Evolutionary conservation across 2,329 filamentous ascomycete genomes (phyloP).

Genomic region (Canariomyces notabilis): DNA sequence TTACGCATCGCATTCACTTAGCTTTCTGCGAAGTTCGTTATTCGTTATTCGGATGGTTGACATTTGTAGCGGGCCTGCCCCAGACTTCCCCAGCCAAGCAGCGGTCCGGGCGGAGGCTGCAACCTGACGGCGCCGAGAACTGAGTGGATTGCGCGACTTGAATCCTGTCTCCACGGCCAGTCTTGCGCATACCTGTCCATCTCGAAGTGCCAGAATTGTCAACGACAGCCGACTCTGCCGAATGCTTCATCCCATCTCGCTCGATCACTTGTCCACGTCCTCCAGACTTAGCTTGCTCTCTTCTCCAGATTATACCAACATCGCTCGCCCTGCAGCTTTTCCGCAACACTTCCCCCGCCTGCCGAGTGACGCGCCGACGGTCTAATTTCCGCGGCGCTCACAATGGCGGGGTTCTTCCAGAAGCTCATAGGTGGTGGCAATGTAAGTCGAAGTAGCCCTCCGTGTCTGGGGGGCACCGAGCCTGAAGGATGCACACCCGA

Average conservation of each 20-base stretch:
- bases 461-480: neutral
- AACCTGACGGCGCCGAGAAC: conserved; percentile 7
- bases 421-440: conserved; percentile 53
- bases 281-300: neutral
- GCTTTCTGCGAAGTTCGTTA: neutral
- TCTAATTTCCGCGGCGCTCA: conserved; percentile 17
- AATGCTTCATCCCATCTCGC: conserved; percentile 10
- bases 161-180: conserved; percentile 9
- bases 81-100: neutral
- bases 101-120: conserved; percentile 6
- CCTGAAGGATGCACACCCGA: neutral
- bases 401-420: conserved; percentile 55
- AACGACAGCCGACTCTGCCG: conserved; percentile 5
- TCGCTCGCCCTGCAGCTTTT: too few species aligned
- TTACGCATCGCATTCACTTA: neutral
- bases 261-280: conserved; percentile 6
- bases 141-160: conserved; percentile 11
- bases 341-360: too few species aligned
- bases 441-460: conserved; percentile 39
- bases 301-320: conserved; percentile 2
- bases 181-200: conserved; percentile 2
- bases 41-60: neutral
- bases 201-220: neutral
- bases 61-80: neutral
- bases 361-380: conserved; percentile 17